phyloP scores from a whole-genome alignment of 2,329 filamentous ascomycete species.

The Monilinia aucupariae region DNA sequence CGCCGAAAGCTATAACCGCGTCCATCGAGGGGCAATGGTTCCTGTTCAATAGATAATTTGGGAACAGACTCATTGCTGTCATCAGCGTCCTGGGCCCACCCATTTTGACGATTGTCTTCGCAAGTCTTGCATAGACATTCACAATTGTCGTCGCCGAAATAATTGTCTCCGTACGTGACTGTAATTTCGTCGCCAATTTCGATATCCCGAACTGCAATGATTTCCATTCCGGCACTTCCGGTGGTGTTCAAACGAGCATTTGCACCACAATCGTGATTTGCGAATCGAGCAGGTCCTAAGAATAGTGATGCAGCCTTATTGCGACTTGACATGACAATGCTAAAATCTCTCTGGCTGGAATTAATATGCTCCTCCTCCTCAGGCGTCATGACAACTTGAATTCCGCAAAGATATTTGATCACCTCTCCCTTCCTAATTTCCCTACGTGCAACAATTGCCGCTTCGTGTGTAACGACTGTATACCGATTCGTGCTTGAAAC shows the following conservation, averaged over 20 bases:
- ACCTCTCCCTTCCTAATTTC: conserved; percentile 75
- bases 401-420: conserved; percentile 86
- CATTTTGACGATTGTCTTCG: conserved; percentile 69
- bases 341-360: conserved; percentile 84
- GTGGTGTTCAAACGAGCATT: conserved; percentile 84
- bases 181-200: conserved; percentile 90
- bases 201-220: conserved; percentile 78
- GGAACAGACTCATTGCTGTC: conserved; percentile 32
- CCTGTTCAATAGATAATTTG: conserved; percentile 33
- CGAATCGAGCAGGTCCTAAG: conserved; percentile 89
- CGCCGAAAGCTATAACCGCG: conserved; percentile 51
- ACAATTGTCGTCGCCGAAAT: conserved; percentile 91
- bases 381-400: conserved; percentile 85
- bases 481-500: conserved; percentile 92
- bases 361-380: conserved; percentile 84
- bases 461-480: conserved; percentile 84
- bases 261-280: conserved; percentile 93
- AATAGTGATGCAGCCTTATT: conserved; percentile 89
- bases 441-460: conserved; percentile 74
- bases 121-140: conserved; percentile 91
- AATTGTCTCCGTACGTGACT: conserved; percentile 90
- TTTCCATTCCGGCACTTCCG: conserved; percentile 81
- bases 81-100: conserved; percentile 61
- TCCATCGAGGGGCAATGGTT: conserved; percentile 20
- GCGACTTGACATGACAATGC: conserved; percentile 88